A percentile compares a stretch with the other conserved stretches of the same genome.
These are phyloP conservation scores for Phoma sp. DNA, from an alignment of 2,329 filamentous ascomycete genomes.

Conservation along the genomic window DNA sequence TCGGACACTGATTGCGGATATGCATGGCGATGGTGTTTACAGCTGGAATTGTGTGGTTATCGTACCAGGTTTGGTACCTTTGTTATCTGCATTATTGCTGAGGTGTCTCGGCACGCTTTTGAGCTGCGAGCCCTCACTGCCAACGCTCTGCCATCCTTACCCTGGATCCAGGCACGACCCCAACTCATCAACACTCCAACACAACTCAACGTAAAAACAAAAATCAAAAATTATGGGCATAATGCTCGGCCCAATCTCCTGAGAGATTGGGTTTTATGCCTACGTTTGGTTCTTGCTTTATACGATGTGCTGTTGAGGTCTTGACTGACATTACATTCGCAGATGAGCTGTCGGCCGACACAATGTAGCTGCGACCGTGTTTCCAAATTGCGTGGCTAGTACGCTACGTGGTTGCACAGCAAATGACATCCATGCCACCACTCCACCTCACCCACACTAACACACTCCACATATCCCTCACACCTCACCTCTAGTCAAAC, in stretches of 20 bases:
- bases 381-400: no score
- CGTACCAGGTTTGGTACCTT: constrained; percentile 23
- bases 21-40: constrained; percentile 16
- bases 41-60: constrained; percentile 16
- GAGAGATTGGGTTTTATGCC: constrained; percentile 38
- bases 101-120: constrained; percentile 9
- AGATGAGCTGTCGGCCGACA: no score
- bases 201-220: constrained; percentile 26
- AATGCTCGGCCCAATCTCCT: constrained; percentile 32
- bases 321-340: no score
- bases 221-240: constrained; percentile 44
- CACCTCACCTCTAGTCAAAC: background rate
- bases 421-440: no score
- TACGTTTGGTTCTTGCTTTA: constrained; percentile 7
- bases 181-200: constrained; percentile 28
- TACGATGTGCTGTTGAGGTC: background rate
- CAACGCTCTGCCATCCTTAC: constrained; percentile 11
- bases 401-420: no score
- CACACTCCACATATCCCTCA: no score
- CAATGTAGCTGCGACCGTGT: no score
- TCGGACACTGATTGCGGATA: constrained; percentile 11
- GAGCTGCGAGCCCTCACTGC: constrained; percentile 9
- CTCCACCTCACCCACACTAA: no score
- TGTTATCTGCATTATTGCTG: constrained; percentile 11
- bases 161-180: constrained; percentile 36